Base-by-base conservation (phyloP, 75 land plant genomes). In the Larix kaempferi region DNA sequence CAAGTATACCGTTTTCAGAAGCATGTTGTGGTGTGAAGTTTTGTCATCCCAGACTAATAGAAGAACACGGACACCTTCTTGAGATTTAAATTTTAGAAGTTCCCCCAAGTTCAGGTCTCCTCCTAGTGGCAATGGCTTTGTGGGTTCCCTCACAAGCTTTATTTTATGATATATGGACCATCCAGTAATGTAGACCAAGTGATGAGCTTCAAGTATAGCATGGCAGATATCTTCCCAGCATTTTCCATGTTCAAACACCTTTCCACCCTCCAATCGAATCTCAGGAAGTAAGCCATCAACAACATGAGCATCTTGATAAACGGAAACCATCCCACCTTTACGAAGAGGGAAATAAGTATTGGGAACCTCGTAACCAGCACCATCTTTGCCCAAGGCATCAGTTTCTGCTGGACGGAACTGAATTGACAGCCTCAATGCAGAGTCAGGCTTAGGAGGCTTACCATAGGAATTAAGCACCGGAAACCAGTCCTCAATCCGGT, bases 141-240 rank as follows among this genome's bases (percentile, higher is more conserved):
- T 80, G 3, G 89, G 83, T 82, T 94, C 98, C 78, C 93, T 83
- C 41, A 94, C 83, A 55, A 97, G 81, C 87, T 77, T 97, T 77
- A 97, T 86, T 82, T 88, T 89, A 62, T 83, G 74, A 58, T 84
- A 92, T 21, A 97, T 79, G 10, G 99, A 97, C 99, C 99, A 97
- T 11, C 99, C 99, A 15, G 92, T 90, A 56, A 97, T 86, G 62
- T 97, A 97, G 22, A 97, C 78, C 79, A 97, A 57, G 73, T 97
- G 98, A 52, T 94, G 98, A 0, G 99, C 99, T 62, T 94, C 95
- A 65, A 92, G 63, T 14, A 94, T 92, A 10, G 98, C 98, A 54
- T 88, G 88, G 69, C 99, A 97, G 4, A 97, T 91, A 25, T 97
- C 99, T 61, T 97, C 98, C 99, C 99, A 97, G 71, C 98, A 92